These are phyloP conservation scores for Seiridium cupressi DNA, from an alignment of 2,329 filamentous ascomycete species.

Conservation along the genomic window DNA sequence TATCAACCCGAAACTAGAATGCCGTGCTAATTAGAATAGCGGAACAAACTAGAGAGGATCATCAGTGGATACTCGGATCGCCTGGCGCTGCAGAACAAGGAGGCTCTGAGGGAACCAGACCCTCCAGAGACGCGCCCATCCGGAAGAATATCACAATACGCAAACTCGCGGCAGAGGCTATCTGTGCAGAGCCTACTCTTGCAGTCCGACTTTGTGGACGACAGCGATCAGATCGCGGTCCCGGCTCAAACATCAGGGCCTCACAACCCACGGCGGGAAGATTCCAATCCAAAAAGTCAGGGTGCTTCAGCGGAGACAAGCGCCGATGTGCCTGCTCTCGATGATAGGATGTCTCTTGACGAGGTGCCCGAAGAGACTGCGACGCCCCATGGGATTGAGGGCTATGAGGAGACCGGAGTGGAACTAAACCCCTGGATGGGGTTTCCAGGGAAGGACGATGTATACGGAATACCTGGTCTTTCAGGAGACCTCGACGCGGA, in stretches of 20 bases:
- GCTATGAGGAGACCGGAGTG: neutral
- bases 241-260: neutral
- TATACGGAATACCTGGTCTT: conserved; percentile 5
- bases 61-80: conserved; percentile 25
- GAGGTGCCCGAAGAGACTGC: neutral
- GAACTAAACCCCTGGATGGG: conserved; percentile 8
- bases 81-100: conserved; percentile 20
- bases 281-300: neutral
- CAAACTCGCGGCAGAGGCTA: conserved; percentile 30
- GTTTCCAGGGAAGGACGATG: conserved; percentile 6
- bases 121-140: conserved; percentile 13
- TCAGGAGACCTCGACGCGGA: conserved; percentile 3
- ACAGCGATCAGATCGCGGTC: conserved; percentile 30
- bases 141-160: conserved; percentile 25
- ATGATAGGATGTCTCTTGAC: conserved; percentile 7
- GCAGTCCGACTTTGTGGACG: conserved; percentile 37
- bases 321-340: neutral
- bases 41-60: conserved; percentile 24
- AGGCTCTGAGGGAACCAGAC: conserved; percentile 18
- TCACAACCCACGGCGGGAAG: neutral
- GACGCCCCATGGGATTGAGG: neutral
- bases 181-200: conserved; percentile 38
- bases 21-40: conserved; percentile 10
- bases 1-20: neutral
- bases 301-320: neutral